These are phyloP conservation scores for Chaetomiaceae sp. DNA, from an alignment of 2,329 filamentous ascomycete species.

Conservation along the genomic window DNA sequence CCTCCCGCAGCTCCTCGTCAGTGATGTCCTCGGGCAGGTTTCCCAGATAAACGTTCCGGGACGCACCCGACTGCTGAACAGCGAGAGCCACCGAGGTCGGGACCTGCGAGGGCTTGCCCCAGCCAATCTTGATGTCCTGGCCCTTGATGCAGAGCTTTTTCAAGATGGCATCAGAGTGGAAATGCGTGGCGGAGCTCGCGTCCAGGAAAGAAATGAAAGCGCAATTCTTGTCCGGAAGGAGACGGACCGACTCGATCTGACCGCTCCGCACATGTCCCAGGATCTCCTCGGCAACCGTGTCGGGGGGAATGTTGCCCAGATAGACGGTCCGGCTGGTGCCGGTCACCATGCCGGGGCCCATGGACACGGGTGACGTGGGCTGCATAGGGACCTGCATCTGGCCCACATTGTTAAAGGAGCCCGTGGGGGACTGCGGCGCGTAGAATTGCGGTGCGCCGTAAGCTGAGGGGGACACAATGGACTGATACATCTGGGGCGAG, in stretches of 20 bases:
- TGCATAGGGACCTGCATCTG: slow-evolving; percentile 55
- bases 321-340: slow-evolving; percentile 96
- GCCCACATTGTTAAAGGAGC: slow-evolving; percentile 58
- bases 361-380: slow-evolving; percentile 69
- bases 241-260: slow-evolving; percentile 96
- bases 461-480: slow-evolving; percentile 78
- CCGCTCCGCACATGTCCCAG: slow-evolving; percentile 93
- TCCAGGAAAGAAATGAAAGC: slow-evolving; percentile 99
- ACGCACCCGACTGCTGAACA: slow-evolving; percentile 95
- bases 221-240: slow-evolving; percentile 98
- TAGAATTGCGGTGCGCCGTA: slow-evolving; percentile 80
- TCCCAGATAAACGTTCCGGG: slow-evolving; percentile 93
- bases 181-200: slow-evolving; percentile 94
- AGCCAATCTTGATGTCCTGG: slow-evolving; percentile 98
- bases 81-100: slow-evolving; percentile 96
- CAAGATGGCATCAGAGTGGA: slow-evolving; percentile 98
- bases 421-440: slow-evolving; percentile 80
- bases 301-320: slow-evolving; percentile 95
- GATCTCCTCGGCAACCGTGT: slow-evolving; percentile 95
- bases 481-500: slow-evolving; percentile 79
- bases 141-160: slow-evolving; percentile 99
- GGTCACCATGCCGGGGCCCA: slow-evolving; percentile 75
- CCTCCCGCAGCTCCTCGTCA: slow-evolving; percentile 90
- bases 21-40: slow-evolving; percentile 86
- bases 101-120: slow-evolving; percentile 97